A percentile compares a stretch with the other conserved stretches of the same genome.
Conservation (phyloP, 129 eudicot genomes). For the Tagetes patula region DNA sequence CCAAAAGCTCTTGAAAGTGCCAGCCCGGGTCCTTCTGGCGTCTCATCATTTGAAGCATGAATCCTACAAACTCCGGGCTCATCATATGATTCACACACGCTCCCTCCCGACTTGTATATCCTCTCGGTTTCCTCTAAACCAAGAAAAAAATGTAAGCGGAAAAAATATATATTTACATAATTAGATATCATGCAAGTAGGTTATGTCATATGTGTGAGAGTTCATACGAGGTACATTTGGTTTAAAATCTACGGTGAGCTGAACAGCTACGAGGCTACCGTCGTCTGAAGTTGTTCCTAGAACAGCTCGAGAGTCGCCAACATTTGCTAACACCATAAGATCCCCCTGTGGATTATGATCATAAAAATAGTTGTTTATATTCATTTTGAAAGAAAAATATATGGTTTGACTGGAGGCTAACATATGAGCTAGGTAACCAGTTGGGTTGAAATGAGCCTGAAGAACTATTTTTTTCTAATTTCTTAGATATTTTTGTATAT, state of each 20-base stretch:
- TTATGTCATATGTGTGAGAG: background rate
- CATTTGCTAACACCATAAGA: slow-evolving; percentile 67
- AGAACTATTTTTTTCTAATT: too few species aligned
- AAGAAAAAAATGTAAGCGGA: slow-evolving; percentile 8
- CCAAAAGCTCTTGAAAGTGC: slow-evolving; percentile 95
- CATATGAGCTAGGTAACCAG: too few species aligned
- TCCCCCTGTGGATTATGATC: slow-evolving; percentile 58
- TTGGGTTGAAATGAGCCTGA: too few species aligned
- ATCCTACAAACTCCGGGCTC: slow-evolving; percentile 88
- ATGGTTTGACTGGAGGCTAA: too few species aligned
- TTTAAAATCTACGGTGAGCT: slow-evolving; percentile 79
- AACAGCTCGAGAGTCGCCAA: slow-evolving; percentile 95
- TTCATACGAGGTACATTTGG: slow-evolving; percentile 80
- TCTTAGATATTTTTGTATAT: too few species aligned
- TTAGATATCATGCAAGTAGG: too few species aligned
- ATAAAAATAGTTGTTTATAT: background rate
- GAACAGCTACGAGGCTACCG: slow-evolving; percentile 63
- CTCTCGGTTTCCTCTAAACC: slow-evolving; percentile 72
- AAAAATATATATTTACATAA: background rate
- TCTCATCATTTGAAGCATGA: slow-evolving; percentile 62
- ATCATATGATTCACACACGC: slow-evolving; percentile 59
- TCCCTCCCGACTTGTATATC: slow-evolving; percentile 65
- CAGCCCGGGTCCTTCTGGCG: slow-evolving; percentile 73
- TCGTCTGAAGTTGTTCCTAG: slow-evolving; percentile 63
- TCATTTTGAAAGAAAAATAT: background rate